Evolutionary conservation across 345 rosid genomes (phyloP).

Genomic region (Erysimum cheiranthoides): DNA sequence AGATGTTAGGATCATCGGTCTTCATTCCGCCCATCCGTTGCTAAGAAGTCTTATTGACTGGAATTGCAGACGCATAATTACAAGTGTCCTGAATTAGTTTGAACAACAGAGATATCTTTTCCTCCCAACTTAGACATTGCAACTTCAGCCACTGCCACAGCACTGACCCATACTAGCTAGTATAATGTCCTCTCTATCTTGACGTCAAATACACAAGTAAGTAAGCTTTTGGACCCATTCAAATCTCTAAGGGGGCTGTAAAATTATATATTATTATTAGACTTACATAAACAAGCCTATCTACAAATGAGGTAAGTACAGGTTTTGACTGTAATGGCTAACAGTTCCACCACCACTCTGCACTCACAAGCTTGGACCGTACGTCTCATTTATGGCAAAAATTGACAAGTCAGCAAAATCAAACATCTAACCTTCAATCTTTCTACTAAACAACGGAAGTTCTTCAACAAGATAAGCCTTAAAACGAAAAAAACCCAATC

Average conservation of each 20-base stretch:
- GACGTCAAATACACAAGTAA: conserved; percentile 71
- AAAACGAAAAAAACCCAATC: too few relatives aligned
- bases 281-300: conserved; percentile 67
- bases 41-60: too few relatives aligned
- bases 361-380: conserved; percentile 65
- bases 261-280: neutral
- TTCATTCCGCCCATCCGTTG: too few relatives aligned
- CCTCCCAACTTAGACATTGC: too few relatives aligned
- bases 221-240: conserved; percentile 73
- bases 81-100: too few relatives aligned
- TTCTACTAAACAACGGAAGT: neutral
- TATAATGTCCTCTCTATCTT: conserved; percentile 88
- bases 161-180: too few relatives aligned
- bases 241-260: conserved; percentile 78
- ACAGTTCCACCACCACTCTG: conserved; percentile 57
- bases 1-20: too few relatives aligned
- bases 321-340: conserved; percentile 44
- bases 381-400: conserved; percentile 2
- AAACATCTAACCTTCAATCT: neutral
- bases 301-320: conserved; percentile 59
- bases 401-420: neutral
- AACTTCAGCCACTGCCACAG: too few relatives aligned
- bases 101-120: too few relatives aligned
- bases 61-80: too few relatives aligned
- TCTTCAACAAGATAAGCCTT: neutral